Evolutionary conservation across 768 basidiomycete genomes (phyloP), one percentile per base, ranked within the genome.

Genomic region (Leccinum imitatum): DNA sequence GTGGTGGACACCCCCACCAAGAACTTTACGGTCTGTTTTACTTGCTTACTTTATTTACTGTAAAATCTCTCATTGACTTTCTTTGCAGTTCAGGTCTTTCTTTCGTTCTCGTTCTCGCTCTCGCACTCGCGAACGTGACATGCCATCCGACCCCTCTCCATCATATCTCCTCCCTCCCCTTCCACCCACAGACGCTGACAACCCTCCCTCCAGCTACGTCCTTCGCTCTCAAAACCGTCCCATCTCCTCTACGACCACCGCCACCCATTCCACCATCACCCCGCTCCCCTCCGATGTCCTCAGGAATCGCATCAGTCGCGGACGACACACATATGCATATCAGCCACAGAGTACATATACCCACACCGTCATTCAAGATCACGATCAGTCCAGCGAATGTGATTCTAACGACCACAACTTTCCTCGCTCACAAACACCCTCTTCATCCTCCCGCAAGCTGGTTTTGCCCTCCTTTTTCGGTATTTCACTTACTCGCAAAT

Each of bases 201-300:
- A 33, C 17, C 63, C 61, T 3, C 60, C 69, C 0, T 65, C 69
- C 2, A 74, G 65, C 55, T 69, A 69, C 17, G 7, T 54, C 25
- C 75, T 81, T 5, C 80, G 85, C 21, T 68, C 74, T 58, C 76
- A 77, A 60, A 85, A 83, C 21, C 82, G 88, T 6, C 89, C 89
- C 4, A 74, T 90, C 23, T 89, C 87, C 3, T 82, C 84, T 21
- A 85, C 83, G 0, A 87, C 87, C 0, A 83, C 83, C 17, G 80
- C 83, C 1, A 87, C 87, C 2, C 82, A 83, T 65, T 78, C 82
- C 19, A 87, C 87, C 5, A 77, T 84, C 57, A 84, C 81, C 6
- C 85, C 86, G n/a, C 74, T 76, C 15, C 83, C 84, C 0, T 82
- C 82, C 25, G 72, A 84, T 74, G 48, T 57, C 21, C n/a, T 64